Conservation (phyloP, 495 filamentous ascomycete genomes). For the Aspergillus nanangensis region DNA sequence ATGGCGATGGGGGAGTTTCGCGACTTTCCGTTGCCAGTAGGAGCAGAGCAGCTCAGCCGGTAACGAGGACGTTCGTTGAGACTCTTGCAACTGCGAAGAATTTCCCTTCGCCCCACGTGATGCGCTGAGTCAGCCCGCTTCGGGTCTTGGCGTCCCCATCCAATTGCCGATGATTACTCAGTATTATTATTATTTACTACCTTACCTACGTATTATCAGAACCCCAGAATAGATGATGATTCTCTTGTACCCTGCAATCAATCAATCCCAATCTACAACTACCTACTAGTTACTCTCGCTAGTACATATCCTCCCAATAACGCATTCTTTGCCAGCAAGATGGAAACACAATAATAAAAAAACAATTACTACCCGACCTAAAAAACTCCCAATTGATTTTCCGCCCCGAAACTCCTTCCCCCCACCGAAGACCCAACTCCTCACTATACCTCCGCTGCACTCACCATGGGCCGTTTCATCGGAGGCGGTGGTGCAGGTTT, state of each 20-base stretch:
- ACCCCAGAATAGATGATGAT: too few species aligned
- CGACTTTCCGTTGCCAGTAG: slow-evolving; percentile 38
- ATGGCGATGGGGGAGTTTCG: slow-evolving; percentile 43
- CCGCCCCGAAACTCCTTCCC: too few species aligned
- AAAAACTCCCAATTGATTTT: too few species aligned
- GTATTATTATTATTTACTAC: neutral
- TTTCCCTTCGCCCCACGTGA: slow-evolving; percentile 31
- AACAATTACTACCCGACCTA: too few species aligned
- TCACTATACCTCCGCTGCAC: slow-evolving; percentile 23
- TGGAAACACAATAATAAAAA: too few species aligned
- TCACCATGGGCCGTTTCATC: slow-evolving; percentile 40
- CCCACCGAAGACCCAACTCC: too few species aligned
- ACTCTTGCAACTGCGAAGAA: slow-evolving; percentile 27
- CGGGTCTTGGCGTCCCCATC: neutral
- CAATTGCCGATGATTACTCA: neutral
- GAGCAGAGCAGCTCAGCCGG: slow-evolving; percentile 32
- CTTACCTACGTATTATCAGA: neutral
- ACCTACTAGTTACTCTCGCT: neutral
- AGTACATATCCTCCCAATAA: neutral
- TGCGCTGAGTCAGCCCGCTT: slow-evolving; percentile 19
- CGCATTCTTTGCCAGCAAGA: neutral
- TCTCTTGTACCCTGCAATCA: neutral
- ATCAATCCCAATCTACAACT: neutral
- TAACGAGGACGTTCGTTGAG: slow-evolving; percentile 16
- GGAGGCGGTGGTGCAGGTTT: slow-evolving; percentile 60